Conservation (phyloP, 2,329 filamentous ascomycete species). For the Ophiostoma perfectum region DNA sequence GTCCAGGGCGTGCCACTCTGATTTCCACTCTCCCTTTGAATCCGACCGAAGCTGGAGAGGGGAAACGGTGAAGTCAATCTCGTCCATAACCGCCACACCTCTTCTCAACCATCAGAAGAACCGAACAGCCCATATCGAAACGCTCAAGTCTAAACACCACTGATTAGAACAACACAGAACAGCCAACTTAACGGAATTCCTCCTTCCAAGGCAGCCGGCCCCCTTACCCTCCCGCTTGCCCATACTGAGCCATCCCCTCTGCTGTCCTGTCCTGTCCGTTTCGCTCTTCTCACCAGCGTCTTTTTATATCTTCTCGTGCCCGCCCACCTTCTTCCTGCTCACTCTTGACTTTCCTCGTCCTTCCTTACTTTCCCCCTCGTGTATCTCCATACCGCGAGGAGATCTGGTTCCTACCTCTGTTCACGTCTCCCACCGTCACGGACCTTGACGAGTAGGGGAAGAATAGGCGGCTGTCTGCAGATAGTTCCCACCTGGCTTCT, state of each 20-base stretch:
- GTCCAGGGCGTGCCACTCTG: too few relatives aligned
- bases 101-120: not conserved
- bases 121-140: slow-evolving; percentile 15
- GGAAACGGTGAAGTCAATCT: not conserved
- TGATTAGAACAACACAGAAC: not conserved
- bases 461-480: slow-evolving; percentile 16
- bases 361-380: not conserved
- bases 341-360: not conserved
- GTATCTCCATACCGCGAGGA: not conserved
- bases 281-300: slow-evolving; percentile 6
- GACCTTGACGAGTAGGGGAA: slow-evolving; percentile 18
- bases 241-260: slow-evolving; percentile 6
- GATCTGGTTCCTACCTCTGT: not conserved
- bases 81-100: slow-evolving; percentile 16
- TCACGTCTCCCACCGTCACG: slow-evolving; percentile 5
- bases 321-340: slow-evolving; percentile 11
- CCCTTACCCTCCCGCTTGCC: slow-evolving; percentile 11
- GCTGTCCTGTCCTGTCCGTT: not conserved
- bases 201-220: slow-evolving; percentile 16
- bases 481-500: slow-evolving; percentile 6
- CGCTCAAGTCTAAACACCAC: not conserved
- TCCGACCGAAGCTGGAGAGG: slow-evolving; percentile 22
- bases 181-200: not conserved
- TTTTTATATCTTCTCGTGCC: slow-evolving; percentile 19
- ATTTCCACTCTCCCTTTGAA: slow-evolving; percentile 13